Evolutionary conservation across 2,329 filamentous ascomycete genomes (phyloP), one percentile per base, ranked within the genome.

Genomic region (Phyllosticta citribraziliensis): DNA sequence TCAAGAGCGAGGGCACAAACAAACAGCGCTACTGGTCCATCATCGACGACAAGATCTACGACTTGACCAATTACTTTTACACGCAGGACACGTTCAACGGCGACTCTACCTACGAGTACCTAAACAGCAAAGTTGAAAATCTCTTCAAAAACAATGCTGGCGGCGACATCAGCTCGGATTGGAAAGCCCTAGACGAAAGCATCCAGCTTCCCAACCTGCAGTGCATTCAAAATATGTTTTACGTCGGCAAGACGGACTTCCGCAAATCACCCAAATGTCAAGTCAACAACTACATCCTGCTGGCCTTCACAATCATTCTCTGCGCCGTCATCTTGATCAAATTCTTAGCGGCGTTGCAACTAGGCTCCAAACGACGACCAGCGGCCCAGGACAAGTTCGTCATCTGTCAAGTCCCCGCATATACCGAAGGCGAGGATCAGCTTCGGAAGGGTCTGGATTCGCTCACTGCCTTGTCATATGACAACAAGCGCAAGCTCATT

Each of bases 401-500:
- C 68, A 97, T 99, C 66, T 97, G 94, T 75, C 91, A 97, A 74
- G 91, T 99, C 33, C 94, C 94, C 10, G 94, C 94, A 5, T 99
- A 99, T 71, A 99, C 94, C 0, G 94, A 99, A 79, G 94, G 91
- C 68, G 94, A 99, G 79, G 94, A 99, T 69, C 93, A 92, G 3
- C 79, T 99, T 9, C 83, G 94, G 60, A 95, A 96, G 71, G 93
- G 91, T 58, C 81, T 99, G 2, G 94, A 99, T 72, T 97, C 94
- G 1, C 82, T 97, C 63, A 97, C 94, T 17, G 91, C 92, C 12
- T 82, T 99, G 17, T 88, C 96, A 67, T 99, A 99, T 68, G 94
- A 99, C 76, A 97, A 99, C 77, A 99, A 99, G 80, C 84, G 94
- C 65, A 99, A 99, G 77, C 84, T 99, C 25, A 93, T 99, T 66